phyloP scores from a whole-genome alignment of 257 asterid genomes.

The Salvia rosmarinus region DNA sequence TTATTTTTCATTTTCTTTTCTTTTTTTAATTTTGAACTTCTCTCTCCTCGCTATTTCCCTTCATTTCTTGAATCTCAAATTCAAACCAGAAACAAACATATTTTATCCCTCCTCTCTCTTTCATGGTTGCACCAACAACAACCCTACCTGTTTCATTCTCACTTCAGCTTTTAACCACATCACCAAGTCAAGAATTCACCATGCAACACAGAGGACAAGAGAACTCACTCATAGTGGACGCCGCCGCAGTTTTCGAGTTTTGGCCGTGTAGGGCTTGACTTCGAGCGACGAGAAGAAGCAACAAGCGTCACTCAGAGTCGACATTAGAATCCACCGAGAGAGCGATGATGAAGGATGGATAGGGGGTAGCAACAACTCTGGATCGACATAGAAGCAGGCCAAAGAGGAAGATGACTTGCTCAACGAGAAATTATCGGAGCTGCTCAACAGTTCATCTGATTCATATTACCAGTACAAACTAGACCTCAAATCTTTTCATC shows the following conservation, averaged over 20 bases:
- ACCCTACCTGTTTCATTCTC: conserved; percentile 52
- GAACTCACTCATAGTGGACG: conserved; percentile 18
- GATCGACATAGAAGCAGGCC: conserved; percentile 28
- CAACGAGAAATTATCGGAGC: no score
- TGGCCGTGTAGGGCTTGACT: conserved; percentile 50
- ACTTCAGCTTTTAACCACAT: conserved; percentile 40
- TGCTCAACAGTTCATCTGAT: no score
- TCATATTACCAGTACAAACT: no score
- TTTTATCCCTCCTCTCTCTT: conserved; percentile 3
- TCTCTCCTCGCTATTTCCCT: no score
- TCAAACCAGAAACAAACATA: conserved; percentile 14
- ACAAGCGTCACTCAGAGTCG: conserved; percentile 71
- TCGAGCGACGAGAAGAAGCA: conserved; percentile 37
- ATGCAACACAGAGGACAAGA: conserved; percentile 13
- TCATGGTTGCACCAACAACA: conserved; percentile 70
- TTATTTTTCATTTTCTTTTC: no score
- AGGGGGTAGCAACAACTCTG: conserved; percentile 55
- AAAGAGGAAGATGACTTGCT: no score
- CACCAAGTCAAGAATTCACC: conserved; percentile 36
- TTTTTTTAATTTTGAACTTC: no score
- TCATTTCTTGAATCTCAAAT: conserved; percentile 17
- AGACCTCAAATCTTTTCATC: no score
- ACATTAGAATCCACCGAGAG: conserved; percentile 90
- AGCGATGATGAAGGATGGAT: conserved; percentile 91
- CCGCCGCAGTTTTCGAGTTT: conserved; percentile 16